Evolutionary conservation across 129 eudicot genomes (phyloP), one percentile per base, ranked within the genome.

Genomic region (Mikania micrantha): DNA sequence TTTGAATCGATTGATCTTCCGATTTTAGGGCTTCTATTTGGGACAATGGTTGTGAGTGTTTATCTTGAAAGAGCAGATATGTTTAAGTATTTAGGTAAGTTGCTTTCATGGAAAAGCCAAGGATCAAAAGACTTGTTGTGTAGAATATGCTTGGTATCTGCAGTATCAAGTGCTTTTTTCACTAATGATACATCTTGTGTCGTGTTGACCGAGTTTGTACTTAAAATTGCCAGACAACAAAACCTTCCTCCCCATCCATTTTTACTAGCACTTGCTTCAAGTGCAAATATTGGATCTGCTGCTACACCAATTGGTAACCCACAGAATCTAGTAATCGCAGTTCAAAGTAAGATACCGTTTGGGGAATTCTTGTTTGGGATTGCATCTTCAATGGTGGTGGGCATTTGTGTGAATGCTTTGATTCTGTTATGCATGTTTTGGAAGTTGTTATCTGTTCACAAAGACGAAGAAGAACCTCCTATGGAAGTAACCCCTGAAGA

Each of bases 241-340:
- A 92, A 92, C 60, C 96, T 92, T 59, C 98, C 96, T 7, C 98
- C 98, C 2, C 98, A 80, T 25, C 98, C 96, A 0, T 92, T 92
- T 50, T 60, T 91, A 21, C 59, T 91, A 56, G 97, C 97, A 47
- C 88, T 91, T 29, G 97, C 97, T 60, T 81, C 98, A 1, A 92
- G 98, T 73, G 96, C 98, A 11, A 92, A 88, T 72, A 92, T 92
- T 39, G 98, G 98, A 10, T 92, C 98, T 7, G 64, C 98, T 0
- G 91, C 98, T 16, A 92, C 98, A n/a, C 98, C 98, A 0, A 92
- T 92, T 4, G 97, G 97, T 12, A 91, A 91, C 76, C 97, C 97
- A 13, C 97, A 91, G 66, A 91, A 91, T 64, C 75, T 92, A 1
- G 98, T 92, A 4, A 92, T 92, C 28, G 98, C 95, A 0, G 91